Conservation (phyloP, 345 rosid species). For the Acer campestre region DNA sequence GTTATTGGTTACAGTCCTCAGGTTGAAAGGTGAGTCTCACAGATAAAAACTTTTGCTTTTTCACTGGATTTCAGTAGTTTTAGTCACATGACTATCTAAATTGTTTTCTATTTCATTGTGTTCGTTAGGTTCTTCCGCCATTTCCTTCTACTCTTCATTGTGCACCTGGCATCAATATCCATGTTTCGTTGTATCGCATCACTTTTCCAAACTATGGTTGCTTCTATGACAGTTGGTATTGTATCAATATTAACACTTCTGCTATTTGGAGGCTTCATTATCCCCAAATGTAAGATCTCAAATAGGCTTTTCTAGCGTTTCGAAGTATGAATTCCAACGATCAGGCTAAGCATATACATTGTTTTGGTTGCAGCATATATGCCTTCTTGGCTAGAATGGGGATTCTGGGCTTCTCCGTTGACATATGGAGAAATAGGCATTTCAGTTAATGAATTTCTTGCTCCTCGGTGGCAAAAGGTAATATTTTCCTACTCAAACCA, state of each 20-base stretch:
- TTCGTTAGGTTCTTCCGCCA: constrained; percentile 7
- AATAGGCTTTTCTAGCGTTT: neutral
- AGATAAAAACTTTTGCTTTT: neutral
- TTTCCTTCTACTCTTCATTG: neutral
- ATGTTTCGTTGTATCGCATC: neutral
- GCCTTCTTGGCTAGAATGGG: constrained; percentile 1
- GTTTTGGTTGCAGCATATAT: neutral
- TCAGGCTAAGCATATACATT: neutral
- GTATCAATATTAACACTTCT: neutral
- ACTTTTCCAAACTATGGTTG: neutral
- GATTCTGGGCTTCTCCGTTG: constrained; percentile 1
- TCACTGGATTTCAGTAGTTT: neutral
- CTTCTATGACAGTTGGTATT: neutral
- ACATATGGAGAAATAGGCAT: constrained; percentile 3
- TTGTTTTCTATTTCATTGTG: neutral
- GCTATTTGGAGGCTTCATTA: neutral
- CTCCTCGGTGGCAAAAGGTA: constrained; percentile 12
- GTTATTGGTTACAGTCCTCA: neutral
- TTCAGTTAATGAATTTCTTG: constrained; percentile 5
- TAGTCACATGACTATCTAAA: neutral
- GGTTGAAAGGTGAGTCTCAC: neutral
- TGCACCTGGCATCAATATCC: neutral
- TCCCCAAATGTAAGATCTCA: neutral
- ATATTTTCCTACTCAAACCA: too few species aligned
- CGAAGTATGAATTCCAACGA: neutral